Percentiles rank a stretch among this genome's conserved stretches.
Evolutionary conservation across 75 land plant species (phyloP).

Genomic region (Sequoia sempervirens): DNA sequence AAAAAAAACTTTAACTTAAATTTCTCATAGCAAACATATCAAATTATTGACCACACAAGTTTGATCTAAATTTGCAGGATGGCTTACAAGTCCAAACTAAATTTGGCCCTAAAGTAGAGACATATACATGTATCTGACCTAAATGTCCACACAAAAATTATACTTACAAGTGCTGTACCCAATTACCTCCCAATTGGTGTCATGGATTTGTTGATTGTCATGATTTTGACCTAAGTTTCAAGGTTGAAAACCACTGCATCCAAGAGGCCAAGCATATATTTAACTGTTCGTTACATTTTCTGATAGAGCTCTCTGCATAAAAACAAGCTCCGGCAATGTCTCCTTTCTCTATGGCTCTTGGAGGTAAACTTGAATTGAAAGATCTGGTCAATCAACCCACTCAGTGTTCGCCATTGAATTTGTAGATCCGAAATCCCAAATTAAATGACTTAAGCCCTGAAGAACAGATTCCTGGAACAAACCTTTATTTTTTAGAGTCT

Average conservation of each 20-base stretch:
- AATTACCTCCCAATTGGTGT: constrained; percentile 62
- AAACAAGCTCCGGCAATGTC: constrained; percentile 92
- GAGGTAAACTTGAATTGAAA: constrained; percentile 84
- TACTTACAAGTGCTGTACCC: constrained; percentile 49
- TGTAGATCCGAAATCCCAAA: not conserved
- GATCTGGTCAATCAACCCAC: constrained; percentile 79
- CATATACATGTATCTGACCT: no score
- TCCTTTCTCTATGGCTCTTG: constrained; percentile 85
- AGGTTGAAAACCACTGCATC: constrained; percentile 88
- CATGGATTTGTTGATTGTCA: constrained; percentile 67
- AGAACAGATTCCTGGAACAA: not conserved
- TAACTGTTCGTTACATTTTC: constrained; percentile 84
- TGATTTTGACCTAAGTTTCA: constrained; percentile 78
- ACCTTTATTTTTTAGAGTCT: no score
- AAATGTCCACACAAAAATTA: no score
- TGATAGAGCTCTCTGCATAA: constrained; percentile 88
- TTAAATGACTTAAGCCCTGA: no score
- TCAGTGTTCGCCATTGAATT: constrained; percentile 57
- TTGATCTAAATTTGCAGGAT: no score
- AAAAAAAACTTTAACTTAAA: no score
- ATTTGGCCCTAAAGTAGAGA: no score
- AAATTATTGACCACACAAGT: no score
- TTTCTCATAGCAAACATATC: no score
- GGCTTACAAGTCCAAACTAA: no score
- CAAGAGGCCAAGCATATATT: constrained; percentile 83